phyloP scores from a whole-genome alignment of 345 rosid genomes.

The Toxicodendron radicans region DNA sequence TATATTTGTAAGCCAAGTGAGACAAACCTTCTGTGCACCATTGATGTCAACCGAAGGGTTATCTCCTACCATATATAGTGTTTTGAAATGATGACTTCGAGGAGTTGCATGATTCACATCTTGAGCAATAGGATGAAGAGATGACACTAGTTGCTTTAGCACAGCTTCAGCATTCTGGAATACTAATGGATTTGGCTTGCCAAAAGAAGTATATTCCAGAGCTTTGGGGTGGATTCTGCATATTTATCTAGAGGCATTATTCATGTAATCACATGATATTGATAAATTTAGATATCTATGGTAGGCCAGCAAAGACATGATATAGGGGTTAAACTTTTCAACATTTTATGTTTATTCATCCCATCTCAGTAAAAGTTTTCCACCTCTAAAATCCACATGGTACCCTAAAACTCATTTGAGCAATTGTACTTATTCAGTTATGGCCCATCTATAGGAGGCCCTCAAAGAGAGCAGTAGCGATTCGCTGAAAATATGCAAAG shows the following conservation, averaged over 20 bases:
- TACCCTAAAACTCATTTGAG: not conserved
- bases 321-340: not conserved
- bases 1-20: not conserved
- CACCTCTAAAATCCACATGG: not conserved
- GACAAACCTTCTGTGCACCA: conserved; percentile 65
- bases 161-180: conserved; percentile 67
- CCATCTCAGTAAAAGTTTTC: not conserved
- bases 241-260: conserved; percentile 3
- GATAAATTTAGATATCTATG: not conserved
- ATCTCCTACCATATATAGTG: conserved; percentile 82
- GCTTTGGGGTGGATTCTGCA: conserved; percentile 58
- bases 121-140: conserved; percentile 18
- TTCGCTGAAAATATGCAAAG: not conserved
- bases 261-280: not conserved
- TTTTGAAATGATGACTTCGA: conserved; percentile 44
- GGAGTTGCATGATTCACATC: conserved; percentile 14
- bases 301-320: not conserved
- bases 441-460: not conserved
- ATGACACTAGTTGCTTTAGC: conserved; percentile 46
- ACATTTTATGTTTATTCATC: conserved; percentile 1
- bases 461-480: not conserved
- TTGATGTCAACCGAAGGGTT: conserved; percentile 77
- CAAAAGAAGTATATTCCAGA: conserved; percentile 62
- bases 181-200: conserved; percentile 80
- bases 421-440: conserved; percentile 1